Percentiles rank a stretch among this genome's conserved stretches.
Evolutionary conservation across 805 yeast genomes (phyloP).

Genomic region (Starmerella ratchasimensis): DNA sequence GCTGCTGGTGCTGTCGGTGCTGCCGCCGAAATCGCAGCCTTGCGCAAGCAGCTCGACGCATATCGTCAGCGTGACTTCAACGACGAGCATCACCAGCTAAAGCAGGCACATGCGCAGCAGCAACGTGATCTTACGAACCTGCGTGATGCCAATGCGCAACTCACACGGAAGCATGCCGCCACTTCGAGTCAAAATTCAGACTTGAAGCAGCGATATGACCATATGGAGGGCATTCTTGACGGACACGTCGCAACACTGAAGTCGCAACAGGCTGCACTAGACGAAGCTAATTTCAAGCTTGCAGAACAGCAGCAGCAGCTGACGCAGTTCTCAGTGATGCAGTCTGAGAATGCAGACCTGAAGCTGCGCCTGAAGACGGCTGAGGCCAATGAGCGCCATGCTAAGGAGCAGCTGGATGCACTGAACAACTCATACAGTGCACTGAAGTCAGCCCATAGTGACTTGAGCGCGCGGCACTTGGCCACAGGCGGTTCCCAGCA

Average conservation of each 20-base stretch:
- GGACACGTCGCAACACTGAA: constrained; percentile 16
- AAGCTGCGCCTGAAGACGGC: constrained; percentile 15
- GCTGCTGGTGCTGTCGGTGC: constrained; percentile 4
- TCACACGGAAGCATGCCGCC: constrained; percentile 10
- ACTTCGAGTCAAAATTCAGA: constrained; percentile 11
- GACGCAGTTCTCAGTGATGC: constrained; percentile 8
- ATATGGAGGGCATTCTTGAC: constrained; percentile 14
- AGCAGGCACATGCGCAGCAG: constrained; percentile 9
- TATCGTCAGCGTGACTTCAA: constrained; percentile 18
- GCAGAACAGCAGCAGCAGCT: constrained; percentile 13
- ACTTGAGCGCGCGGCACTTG: constrained; percentile 15
- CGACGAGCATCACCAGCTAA: constrained; percentile 14
- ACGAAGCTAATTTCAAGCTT: constrained; percentile 14
- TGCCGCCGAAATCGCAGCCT: constrained; percentile 12
- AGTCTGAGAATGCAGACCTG: constrained; percentile 17
- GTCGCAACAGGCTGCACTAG: constrained; percentile 14
- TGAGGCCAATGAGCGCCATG: constrained; percentile 14
- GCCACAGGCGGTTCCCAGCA: constrained; percentile 4
- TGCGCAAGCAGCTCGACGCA: constrained; percentile 13
- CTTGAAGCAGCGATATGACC: constrained; percentile 8
- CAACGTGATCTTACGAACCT: constrained; percentile 14
- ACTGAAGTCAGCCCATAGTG: constrained; percentile 17
- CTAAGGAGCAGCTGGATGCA: constrained; percentile 17
- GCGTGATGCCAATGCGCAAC: constrained; percentile 14
- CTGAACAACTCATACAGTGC: constrained; percentile 8